Base-by-base conservation (phyloP, 2,329 filamentous ascomycete species). In the Zymoseptoria tritici region DNA sequence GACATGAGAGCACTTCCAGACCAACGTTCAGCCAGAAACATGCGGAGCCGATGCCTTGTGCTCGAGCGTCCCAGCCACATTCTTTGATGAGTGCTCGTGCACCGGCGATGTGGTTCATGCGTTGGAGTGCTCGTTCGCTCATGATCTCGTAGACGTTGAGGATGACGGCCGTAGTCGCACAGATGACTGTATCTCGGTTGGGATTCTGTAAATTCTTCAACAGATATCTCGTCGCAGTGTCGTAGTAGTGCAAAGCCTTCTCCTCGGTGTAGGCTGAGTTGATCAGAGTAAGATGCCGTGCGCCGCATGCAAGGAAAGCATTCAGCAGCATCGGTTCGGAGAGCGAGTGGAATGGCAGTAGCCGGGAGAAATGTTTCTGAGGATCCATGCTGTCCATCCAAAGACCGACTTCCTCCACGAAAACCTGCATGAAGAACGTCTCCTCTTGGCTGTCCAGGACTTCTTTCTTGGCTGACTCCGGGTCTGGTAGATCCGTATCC, bases 301-400 rank as follows among this genome's bases (percentile, higher is more conserved):
- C 91, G 22, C 91, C 93, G 71, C 93, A 97, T 5, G 93, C 91
- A 31, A 97, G 78, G 62, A 95, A 87, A 0, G 93, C 91, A 70
- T 96, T 92, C 31, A 95, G 81, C 11, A 97, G 81, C 88, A 97
- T 92, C 0, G 91, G 88, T 60, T 94, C 90, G 57, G 85, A 83
- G 22, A 96, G 78, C 0, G 91, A 86, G 68, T 93, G 84, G 68
- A 91, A 91, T 0, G 93, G 91, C n/a, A 97, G 79, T 19, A 90
- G 78, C 54, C 88, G 83, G 22, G 90, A 90, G 73, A 97, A 97
- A 78, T 85, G 89, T 76, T 93, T 93, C 65, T 87, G 82, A 36
- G 85, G 82, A 76, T 96, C 90, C 79, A 97, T 85, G 50, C 86
- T 90, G 74, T 97, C 93, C 90, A 97, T 96, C 91, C 93, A 97